A percentile compares a stretch with the other conserved stretches of the same genome.
Conservation (phyloP, 768 basidiomycete species). For the Gloeophyllum trabeum region DNA sequence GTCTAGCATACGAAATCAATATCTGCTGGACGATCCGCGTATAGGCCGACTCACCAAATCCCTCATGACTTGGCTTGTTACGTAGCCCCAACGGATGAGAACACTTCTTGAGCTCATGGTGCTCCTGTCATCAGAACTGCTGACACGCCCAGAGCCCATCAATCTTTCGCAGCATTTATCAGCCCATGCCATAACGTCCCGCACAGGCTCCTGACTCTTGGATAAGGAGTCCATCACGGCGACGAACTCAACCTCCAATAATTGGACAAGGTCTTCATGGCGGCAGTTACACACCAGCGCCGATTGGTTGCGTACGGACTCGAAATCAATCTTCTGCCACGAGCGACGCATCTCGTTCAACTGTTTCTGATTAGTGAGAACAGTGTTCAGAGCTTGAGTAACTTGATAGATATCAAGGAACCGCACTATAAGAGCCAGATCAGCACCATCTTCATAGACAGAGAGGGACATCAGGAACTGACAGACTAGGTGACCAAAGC, state of each 20-base stretch:
- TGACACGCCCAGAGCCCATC: constrained; percentile 58
- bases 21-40: not conserved
- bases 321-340: constrained; percentile 84
- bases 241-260: constrained; percentile 79
- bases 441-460: not conserved
- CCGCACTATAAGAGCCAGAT: constrained; percentile 43
- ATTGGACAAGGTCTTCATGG: constrained; percentile 78
- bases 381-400: constrained; percentile 81
- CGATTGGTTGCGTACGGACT: constrained; percentile 87
- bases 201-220: constrained; percentile 70
- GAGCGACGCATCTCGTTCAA: constrained; percentile 78
- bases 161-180: constrained; percentile 82
- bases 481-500: constrained; percentile 87
- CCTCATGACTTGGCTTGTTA: constrained; percentile 87
- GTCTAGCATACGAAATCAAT: constrained; percentile 36
- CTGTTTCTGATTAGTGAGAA: constrained; percentile 80
- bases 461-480: constrained; percentile 22
- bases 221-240: constrained; percentile 58
- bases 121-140: constrained; percentile 58
- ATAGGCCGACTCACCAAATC: constrained; percentile 50
- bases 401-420: constrained; percentile 91
- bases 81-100: constrained; percentile 86
- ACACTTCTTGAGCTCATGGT: constrained; percentile 82
- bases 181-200: constrained; percentile 85
- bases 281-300: constrained; percentile 89